Evolutionary conservation across 2,329 filamentous ascomycete genomes (phyloP).

Genomic region (Neurospora sp.): DNA sequence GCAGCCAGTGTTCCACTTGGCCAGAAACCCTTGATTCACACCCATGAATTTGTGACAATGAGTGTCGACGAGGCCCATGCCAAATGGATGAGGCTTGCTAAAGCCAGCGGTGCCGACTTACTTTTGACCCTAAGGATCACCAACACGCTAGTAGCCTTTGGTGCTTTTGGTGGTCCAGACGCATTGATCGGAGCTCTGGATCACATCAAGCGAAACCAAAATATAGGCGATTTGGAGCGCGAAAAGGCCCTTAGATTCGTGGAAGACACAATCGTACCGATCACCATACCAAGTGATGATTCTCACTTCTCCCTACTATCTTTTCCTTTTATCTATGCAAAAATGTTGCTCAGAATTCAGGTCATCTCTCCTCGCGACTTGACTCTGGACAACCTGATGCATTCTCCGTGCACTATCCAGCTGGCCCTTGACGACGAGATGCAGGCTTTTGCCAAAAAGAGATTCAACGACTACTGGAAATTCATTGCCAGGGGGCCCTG

Average conservation of each 20-base stretch:
- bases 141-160: neutral
- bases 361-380: fast-evolving
- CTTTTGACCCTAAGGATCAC: neutral
- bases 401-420: neutral
- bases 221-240: neutral
- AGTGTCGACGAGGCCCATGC: neutral
- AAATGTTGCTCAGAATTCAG: neutral
- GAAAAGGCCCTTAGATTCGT: neutral
- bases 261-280: neutral
- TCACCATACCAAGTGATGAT: neutral
- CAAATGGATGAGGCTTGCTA: neutral
- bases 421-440: neutral
- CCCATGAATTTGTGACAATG: neutral
- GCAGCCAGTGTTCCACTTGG: neutral
- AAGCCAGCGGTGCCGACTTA: neutral
- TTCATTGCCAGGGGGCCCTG: neutral
- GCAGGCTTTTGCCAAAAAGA: neutral
- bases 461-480: neutral
- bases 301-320: neutral
- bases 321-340: neutral
- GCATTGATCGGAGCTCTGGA: neutral
- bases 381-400: neutral
- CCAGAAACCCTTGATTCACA: neutral
- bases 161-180: neutral
- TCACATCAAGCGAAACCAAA: neutral